Evolutionary conservation across 177 flowering plant genomes (phyloP), one percentile per base, ranked within the genome.

Genomic region (Vitis hybrid): DNA sequence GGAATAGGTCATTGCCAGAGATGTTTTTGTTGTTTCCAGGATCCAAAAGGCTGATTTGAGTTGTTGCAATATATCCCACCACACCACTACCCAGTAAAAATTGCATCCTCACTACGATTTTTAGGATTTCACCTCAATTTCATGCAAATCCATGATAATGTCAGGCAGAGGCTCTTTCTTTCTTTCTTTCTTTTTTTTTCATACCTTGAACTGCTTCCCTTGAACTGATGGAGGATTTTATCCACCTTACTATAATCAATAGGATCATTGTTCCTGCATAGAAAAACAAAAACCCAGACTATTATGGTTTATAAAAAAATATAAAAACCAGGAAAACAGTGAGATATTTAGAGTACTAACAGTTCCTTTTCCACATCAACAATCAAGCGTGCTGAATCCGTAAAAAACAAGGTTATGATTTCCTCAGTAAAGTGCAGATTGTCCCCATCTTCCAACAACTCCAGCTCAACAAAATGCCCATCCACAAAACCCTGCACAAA

Each of bases 181-280:
- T 50, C 2, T 18, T 23, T 51, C n/a, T 48, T 18, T 15, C 21
- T 19, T 18, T 10, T 18, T 10, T 52, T 15, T 70, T 3, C n/a
- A 34, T 60, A 76, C 79, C 79, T 72, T 21, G 59, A n/a, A 12
- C 55, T 59, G 66, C 60, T 69, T 18, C 76, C 73, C 19, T 72
- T 77, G 58, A 69, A 32, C 32, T 72, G 66, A 69, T 77, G 70
- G 26, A 72, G 60, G 6, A 5, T 13, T 54, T 26, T 76, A 1
- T 76, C 73, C 60, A 72, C 13, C 58, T 21, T 51, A 2, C 5
- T 0, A 18, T 51, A 61, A 60, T 77, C 60, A 10, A 19, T 13
- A 2, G 67, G 62, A 4, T 23, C 19, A 18, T 61, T 49, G 3
- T 49, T 56, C 62, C 76, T 77, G 61, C 19, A 5, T 13, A 45